Evolutionary conservation across 1,139 yeast species (phyloP).

Genomic region (Hemisphaericaspora lyxosophila): DNA sequence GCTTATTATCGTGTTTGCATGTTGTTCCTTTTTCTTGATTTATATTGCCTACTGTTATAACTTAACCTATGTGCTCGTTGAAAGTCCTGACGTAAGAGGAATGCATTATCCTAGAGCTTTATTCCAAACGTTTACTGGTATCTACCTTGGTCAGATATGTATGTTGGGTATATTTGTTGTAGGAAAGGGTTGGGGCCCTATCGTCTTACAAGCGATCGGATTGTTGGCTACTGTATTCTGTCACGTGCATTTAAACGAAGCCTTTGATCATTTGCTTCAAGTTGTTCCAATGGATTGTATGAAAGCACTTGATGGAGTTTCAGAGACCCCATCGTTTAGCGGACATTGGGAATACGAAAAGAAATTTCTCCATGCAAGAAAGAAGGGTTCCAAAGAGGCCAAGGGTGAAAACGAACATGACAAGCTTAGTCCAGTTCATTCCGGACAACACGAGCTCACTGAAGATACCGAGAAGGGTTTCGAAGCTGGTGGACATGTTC

Average conservation of each 20-base stretch:
- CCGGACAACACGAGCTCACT: constrained; percentile 21
- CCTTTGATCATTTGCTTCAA: constrained; percentile 62
- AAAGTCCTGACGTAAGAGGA: constrained; percentile 75
- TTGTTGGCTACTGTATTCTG: constrained; percentile 63
- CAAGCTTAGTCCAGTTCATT: constrained; percentile 12
- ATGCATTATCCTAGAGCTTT: constrained; percentile 84
- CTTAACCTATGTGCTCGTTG: constrained; percentile 65
- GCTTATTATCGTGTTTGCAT: constrained; percentile 62
- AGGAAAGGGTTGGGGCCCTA: constrained; percentile 95
- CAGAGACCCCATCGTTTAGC: constrained; percentile 57
- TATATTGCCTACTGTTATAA: constrained; percentile 82
- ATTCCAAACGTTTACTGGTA: constrained; percentile 83
- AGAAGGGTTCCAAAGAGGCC: constrained; percentile 11
- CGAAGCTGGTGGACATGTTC: constrained; percentile 21
- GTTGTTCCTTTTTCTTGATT: constrained; percentile 65
- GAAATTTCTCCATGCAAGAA: constrained; percentile 29
- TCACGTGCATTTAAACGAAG: constrained; percentile 58
- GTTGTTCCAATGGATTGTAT: constrained; percentile 67
- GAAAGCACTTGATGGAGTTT: constrained; percentile 67
- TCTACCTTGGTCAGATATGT: constrained; percentile 85
- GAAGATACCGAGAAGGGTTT: constrained; percentile 14
- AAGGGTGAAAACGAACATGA: constrained; percentile 19
- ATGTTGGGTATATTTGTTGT: constrained; percentile 81
- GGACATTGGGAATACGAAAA: constrained; percentile 37
- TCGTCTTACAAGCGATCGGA: constrained; percentile 69